A percentile compares a stretch with the other conserved stretches of the same genome.
Evolutionary conservation across 164 flowering plant species (phyloP).

Genomic region (Macadamia tetraphylla): DNA sequence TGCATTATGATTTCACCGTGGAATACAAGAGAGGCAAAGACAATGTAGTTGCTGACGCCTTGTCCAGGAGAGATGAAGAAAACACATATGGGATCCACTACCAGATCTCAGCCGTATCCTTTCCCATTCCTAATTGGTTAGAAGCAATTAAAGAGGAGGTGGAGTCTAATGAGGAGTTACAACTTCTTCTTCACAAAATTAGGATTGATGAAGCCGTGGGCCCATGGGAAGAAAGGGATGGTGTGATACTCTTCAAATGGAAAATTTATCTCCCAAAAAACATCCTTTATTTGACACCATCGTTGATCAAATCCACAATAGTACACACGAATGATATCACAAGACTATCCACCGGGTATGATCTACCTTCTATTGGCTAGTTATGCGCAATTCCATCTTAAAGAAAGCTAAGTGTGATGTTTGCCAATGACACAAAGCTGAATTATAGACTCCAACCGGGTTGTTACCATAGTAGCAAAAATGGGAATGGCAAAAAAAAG

Average conservation of each 20-base stretch:
- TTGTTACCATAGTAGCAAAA: neutral
- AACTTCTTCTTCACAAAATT: neutral
- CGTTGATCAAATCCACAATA: too few relatives aligned
- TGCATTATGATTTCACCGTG: neutral
- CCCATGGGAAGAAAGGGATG: neutral
- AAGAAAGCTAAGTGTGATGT: neutral
- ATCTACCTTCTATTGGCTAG: too few relatives aligned
- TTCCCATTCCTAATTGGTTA: neutral
- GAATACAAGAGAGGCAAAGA: neutral
- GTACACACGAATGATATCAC: neutral
- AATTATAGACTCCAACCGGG: neutral
- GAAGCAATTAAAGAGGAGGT: neutral
- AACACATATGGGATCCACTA: neutral
- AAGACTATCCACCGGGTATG: too few relatives aligned
- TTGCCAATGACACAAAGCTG: slow-evolving; percentile 5
- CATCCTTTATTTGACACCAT: neutral
- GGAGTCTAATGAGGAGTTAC: neutral
- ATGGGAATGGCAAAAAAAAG: too few relatives aligned
- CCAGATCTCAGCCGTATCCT: neutral
- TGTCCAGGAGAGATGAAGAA: neutral
- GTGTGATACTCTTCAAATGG: too few relatives aligned
- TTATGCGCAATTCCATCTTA: too few relatives aligned
- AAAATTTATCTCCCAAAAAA: too few relatives aligned
- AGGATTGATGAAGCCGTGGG: neutral
- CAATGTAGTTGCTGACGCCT: neutral